phyloP scores from a whole-genome alignment of 2,329 filamentous ascomycete species.

The Bipolaris sorokiniana region DNA sequence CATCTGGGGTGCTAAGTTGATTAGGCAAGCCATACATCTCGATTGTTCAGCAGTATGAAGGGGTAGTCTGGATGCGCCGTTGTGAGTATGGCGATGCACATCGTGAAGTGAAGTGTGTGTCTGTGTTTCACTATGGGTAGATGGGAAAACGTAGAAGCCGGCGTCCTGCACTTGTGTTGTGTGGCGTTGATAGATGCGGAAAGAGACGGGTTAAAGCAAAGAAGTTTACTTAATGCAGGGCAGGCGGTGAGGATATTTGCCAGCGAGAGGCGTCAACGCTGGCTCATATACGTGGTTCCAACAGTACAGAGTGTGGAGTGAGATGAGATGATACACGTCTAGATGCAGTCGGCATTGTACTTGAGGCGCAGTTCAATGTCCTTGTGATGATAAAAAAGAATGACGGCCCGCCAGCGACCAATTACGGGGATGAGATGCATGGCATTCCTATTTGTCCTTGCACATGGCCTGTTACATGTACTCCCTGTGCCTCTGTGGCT shows the following conservation, averaged over 20 bases:
- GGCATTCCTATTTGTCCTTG: background rate
- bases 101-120: conserved; percentile 5
- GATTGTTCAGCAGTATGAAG: conserved; percentile 58
- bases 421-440: background rate
- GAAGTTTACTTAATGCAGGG: conserved; percentile 15
- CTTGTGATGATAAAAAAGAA: conserved; percentile 11
- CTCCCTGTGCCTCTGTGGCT: no score
- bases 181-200: conserved; percentile 16
- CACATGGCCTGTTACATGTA: background rate
- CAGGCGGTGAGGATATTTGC: conserved; percentile 38
- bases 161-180: background rate
- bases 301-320: conserved; percentile 32
- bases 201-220: conserved; percentile 16
- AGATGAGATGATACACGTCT: conserved; percentile 37
- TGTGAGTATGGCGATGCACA: conserved; percentile 59
- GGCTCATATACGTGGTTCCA: conserved; percentile 43
- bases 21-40: conserved; percentile 50
- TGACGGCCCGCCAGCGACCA: background rate
- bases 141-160: background rate
- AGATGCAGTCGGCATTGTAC: conserved; percentile 7
- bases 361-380: conserved; percentile 9
- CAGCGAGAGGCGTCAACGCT: conserved; percentile 21
- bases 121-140: background rate
- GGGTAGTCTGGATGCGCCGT: conserved; percentile 58
- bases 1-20: no score